Evolutionary conservation across 306 rosid species (phyloP).

Genomic region (Quercus rubra): DNA sequence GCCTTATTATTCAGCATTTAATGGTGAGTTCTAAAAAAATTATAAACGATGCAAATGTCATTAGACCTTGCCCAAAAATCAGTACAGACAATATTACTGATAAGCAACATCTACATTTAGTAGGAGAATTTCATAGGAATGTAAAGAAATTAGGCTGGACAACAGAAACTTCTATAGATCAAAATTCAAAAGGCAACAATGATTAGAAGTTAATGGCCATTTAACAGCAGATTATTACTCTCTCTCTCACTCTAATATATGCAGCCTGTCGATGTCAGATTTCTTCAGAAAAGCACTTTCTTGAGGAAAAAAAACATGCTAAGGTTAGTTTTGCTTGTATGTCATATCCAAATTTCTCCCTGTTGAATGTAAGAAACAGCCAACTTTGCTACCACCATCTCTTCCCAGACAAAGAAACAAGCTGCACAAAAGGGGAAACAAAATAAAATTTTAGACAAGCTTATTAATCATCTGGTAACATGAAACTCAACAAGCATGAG

Average conservation of each 20-base stretch:
- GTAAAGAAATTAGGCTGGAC: not conserved
- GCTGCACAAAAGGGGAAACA: constrained; percentile 39
- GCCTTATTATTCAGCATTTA: not conserved
- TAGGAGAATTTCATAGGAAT: not conserved
- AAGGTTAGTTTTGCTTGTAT: constrained; percentile 9
- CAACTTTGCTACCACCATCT: constrained; percentile 28
- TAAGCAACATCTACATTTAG: not conserved
- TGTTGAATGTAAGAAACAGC: constrained; percentile 8
- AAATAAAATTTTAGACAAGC: constrained; percentile 6
- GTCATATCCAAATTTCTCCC: constrained; percentile 17
- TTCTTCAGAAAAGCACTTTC: not conserved
- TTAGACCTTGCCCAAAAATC: not conserved
- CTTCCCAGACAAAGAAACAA: constrained; percentile 54
- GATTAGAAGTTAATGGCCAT: not conserved
- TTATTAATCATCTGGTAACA: not conserved
- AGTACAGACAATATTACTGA: not conserved
- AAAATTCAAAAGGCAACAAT: not conserved
- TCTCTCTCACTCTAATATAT: not conserved
- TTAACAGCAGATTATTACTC: not conserved
- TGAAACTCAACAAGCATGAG: not conserved
- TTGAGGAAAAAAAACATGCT: constrained; percentile 2
- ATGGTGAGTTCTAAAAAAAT: not conserved
- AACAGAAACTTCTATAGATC: not conserved
- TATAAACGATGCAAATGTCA: not conserved
- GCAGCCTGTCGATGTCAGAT: constrained; percentile 7